Conservation (phyloP, 768 basidiomycete genomes). For the Trametes cubensis region DNA sequence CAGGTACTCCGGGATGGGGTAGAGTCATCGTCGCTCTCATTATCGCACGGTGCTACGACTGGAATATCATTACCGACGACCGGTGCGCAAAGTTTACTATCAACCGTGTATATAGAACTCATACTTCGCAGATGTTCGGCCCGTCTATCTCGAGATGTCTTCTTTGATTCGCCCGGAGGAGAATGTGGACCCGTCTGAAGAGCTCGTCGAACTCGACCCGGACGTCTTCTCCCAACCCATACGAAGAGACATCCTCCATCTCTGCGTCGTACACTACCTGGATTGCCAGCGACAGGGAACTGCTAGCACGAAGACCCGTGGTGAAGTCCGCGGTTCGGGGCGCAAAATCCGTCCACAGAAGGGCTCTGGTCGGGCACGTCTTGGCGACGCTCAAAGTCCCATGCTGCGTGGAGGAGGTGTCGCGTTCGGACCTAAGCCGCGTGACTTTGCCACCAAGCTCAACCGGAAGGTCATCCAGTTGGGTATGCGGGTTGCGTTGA, state of each 20-base stretch:
- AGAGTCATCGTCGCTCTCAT: neutral
- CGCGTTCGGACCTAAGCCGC: slow-evolving; percentile 88
- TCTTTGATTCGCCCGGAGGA: slow-evolving; percentile 52
- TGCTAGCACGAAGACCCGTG: slow-evolving; percentile 88
- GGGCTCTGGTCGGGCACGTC: slow-evolving; percentile 85
- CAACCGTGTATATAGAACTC: neutral
- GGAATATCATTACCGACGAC: neutral
- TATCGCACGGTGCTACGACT: neutral
- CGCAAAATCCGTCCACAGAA: slow-evolving; percentile 91
- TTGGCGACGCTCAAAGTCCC: slow-evolving; percentile 86
- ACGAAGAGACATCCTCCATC: slow-evolving; percentile 89
- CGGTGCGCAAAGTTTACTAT: neutral
- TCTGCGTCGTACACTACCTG: slow-evolving; percentile 86
- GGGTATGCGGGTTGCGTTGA: slow-evolving; percentile 90
- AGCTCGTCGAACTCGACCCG: slow-evolving; percentile 68
- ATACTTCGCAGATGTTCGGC: slow-evolving; percentile 42
- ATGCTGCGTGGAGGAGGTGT: slow-evolving; percentile 91
- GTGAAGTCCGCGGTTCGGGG: slow-evolving; percentile 87
- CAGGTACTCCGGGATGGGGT: neutral
- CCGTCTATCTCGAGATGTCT: slow-evolving; percentile 65
- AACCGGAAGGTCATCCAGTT: slow-evolving; percentile 92
- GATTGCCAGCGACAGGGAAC: slow-evolving; percentile 89
- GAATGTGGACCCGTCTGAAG: slow-evolving; percentile 44
- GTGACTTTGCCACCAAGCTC: slow-evolving; percentile 89
- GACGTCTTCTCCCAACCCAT: slow-evolving; percentile 89